These are phyloP conservation scores for Porphyra umbilicalis DNA, from an alignment of 31 red algal species.

Conservation along the genomic window DNA sequence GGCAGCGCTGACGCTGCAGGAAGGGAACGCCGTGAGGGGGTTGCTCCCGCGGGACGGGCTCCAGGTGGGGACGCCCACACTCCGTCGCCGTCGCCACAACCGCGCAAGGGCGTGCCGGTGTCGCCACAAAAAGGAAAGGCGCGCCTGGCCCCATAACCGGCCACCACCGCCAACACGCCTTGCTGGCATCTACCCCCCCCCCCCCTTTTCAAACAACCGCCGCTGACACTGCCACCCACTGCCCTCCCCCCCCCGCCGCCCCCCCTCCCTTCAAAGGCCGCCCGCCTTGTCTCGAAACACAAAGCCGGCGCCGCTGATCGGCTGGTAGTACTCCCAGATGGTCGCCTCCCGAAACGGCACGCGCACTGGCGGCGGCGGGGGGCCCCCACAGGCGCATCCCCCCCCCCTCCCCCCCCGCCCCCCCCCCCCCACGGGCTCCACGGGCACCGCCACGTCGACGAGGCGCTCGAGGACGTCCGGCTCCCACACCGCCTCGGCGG, in stretches of 20 bases:
- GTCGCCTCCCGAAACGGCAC: not conserved
- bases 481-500: not conserved
- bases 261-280: not conserved
- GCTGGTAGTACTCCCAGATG: not conserved
- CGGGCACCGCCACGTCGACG: not conserved
- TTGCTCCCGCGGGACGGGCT: too few relatives aligned
- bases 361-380: not conserved
- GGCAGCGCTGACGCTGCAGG: too few relatives aligned
- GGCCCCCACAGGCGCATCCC: not conserved
- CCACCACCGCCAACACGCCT: too few relatives aligned
- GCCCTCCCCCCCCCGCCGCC: not conserved
- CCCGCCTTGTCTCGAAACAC: not conserved
- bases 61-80: too few relatives aligned
- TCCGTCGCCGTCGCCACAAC: too few relatives aligned
- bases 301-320: not conserved
- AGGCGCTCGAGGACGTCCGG: not conserved
- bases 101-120: too few relatives aligned
- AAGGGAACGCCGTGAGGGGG: too few relatives aligned
- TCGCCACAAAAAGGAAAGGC: too few relatives aligned
- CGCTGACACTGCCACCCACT: not conserved
- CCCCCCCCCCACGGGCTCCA: not conserved
- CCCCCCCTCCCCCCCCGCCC: not conserved
- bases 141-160: too few relatives aligned
- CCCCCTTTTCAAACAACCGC: not conserved
- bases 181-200: too few relatives aligned